These are phyloP conservation scores for Colletotrichum karsti DNA, from an alignment of 2,329 filamentous ascomycete species.

Conservation along the genomic window DNA sequence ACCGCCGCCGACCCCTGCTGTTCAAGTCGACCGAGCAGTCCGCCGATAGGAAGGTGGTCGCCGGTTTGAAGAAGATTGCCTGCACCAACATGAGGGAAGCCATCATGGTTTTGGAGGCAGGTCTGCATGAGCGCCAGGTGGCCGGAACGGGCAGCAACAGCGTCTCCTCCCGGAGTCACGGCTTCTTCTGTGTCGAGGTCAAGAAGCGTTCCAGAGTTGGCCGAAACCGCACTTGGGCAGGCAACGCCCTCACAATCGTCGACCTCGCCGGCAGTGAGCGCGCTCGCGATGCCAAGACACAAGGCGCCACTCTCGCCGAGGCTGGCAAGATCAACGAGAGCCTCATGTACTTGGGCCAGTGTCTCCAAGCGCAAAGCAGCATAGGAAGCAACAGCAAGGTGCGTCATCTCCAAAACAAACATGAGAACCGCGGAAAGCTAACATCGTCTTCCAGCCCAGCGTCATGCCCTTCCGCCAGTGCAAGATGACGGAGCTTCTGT, in stretches of 20 bases:
- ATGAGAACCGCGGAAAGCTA: not conserved
- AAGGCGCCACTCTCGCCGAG: conserved; percentile 90
- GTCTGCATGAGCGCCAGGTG: conserved; percentile 85
- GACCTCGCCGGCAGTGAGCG: conserved; percentile 94
- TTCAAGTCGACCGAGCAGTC: conserved; percentile 94
- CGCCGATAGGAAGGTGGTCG: conserved; percentile 92
- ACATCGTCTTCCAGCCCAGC: conserved; percentile 60
- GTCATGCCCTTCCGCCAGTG: conserved; percentile 84
- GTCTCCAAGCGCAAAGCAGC: conserved; percentile 93
- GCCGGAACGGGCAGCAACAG: conserved; percentile 94
- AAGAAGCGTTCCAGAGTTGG: conserved; percentile 74
- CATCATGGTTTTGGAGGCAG: conserved; percentile 88
- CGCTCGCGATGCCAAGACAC: conserved; percentile 91
- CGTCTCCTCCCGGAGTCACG: conserved; percentile 90
- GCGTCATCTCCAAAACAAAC: conserved; percentile 32
- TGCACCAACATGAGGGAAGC: conserved; percentile 86
- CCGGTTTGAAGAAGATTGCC: conserved; percentile 88
- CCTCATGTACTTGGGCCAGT: conserved; percentile 97
- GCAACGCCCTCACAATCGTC: conserved; percentile 85
- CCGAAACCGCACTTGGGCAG: conserved; percentile 71
- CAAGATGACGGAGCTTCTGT: conserved; percentile 85
- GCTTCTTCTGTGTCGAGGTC: conserved; percentile 95
- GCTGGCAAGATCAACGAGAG: conserved; percentile 99
- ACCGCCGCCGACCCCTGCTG: conserved; percentile 79
- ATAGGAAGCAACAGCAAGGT: conserved; percentile 78